phyloP scores from a whole-genome alignment of 2,329 filamentous ascomycete species.

The Colletotrichum lentis region DNA sequence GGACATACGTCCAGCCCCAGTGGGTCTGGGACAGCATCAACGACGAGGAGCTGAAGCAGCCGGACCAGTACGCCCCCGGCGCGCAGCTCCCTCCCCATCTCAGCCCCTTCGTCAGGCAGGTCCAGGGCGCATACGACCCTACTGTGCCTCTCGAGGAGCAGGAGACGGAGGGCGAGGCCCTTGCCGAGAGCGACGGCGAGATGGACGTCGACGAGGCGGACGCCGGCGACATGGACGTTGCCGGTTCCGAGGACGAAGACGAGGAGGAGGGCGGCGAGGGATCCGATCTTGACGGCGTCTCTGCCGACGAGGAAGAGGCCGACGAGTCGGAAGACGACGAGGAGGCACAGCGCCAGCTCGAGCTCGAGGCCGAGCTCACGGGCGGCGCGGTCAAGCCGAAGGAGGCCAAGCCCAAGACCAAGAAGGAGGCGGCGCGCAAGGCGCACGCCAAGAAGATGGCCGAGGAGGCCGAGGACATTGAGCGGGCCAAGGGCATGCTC shows the following conservation, averaged over 20 bases:
- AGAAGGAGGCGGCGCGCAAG: slow-evolving; percentile 76
- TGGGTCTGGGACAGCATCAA: slow-evolving; percentile 99
- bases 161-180: slow-evolving; percentile 84
- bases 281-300: slow-evolving; percentile 59
- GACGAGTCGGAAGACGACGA: slow-evolving; percentile 63
- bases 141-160: slow-evolving; percentile 86
- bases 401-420: slow-evolving; percentile 62
- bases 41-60: slow-evolving; percentile 84
- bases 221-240: slow-evolving; percentile 60
- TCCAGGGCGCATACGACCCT: slow-evolving; percentile 90
- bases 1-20: slow-evolving; percentile 93
- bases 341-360: slow-evolving; percentile 79
- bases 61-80: slow-evolving; percentile 89
- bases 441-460: slow-evolving; percentile 74
- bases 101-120: slow-evolving; percentile 92
- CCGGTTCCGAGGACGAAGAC: slow-evolving; percentile 58
- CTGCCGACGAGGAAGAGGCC: slow-evolving; percentile 52
- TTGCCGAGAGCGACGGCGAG: slow-evolving; percentile 68
- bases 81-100: slow-evolving; percentile 91
- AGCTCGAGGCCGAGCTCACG: slow-evolving; percentile 90
- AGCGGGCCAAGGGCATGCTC: slow-evolving; percentile 97
- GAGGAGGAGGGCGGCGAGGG: slow-evolving; percentile 56
- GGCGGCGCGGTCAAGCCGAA: slow-evolving; percentile 69
- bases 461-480: slow-evolving; percentile 84
- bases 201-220: slow-evolving; percentile 56